Evolutionary conservation across 257 asterid genomes (phyloP), one percentile per base, ranked within the genome.

Genomic region (Primulina huaijiensis): DNA sequence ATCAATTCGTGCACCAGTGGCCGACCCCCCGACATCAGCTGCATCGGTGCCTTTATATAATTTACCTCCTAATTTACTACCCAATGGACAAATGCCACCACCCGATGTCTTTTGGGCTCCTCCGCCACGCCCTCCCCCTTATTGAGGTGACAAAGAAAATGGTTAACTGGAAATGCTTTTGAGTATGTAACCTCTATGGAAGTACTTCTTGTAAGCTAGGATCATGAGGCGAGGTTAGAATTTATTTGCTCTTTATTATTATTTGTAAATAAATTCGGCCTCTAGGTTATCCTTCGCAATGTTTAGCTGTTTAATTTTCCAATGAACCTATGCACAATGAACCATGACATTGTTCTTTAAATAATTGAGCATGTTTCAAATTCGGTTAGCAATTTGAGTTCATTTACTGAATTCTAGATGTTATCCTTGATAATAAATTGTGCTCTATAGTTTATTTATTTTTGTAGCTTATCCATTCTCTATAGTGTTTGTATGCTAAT

Each of bases 31-130:
- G 20, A 60, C 82, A 14, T 38, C 83, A 1, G 8, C 57, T 50
- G 57, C 57, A 9, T 68, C 85, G 20, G 37, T 55, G 40, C 79
- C 87, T 59, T 8, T 80, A 52, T 82, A 76, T 64, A 82, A 76
- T 76, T 62, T 81, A 5, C 79, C 90, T 7, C 82, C 85, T 35
- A 84, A 82, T 81, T 9, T 83, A 79, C 52, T 74, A 19, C 85
- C 90, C 12, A 82, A 86, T 64, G 87, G 82, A 10, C 91, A 86
- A 75, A 81, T 86, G 88, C 75, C 77, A 87, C 75, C 76, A 35
- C 81, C 78, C 3, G 89, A 90, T 38, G 81, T 82, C 8, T 85
- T 86, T 20, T 90, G 95, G 97, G 75, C 83, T 67, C 77, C 95
- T 72, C 84, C 84, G 12, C 77, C 89, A 6, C 88, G 81, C 0